Conservation (phyloP, 768 basidiomycete genomes). For the Lactifluus volemus region DNA sequence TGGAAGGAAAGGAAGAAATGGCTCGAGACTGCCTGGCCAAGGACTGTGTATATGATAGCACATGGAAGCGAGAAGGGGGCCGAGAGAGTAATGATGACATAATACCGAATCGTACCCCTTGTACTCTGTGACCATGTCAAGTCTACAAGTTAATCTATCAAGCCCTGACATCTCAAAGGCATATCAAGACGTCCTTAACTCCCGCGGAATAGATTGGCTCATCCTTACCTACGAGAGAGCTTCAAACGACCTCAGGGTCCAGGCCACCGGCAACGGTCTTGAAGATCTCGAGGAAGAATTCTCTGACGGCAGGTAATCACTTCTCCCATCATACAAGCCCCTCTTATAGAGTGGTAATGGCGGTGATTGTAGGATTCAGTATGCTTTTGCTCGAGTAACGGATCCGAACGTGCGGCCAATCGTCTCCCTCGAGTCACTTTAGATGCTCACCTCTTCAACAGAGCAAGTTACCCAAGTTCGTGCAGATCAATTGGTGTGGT, state of each 20-base stretch:
- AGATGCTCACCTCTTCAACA: slow-evolving; percentile 25
- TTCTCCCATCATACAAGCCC: background rate
- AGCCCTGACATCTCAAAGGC: slow-evolving; percentile 62
- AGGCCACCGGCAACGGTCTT: slow-evolving; percentile 73
- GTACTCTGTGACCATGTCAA: slow-evolving; percentile 41
- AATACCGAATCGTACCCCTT: background rate
- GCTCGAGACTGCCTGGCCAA: no score
- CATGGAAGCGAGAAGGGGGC: background rate
- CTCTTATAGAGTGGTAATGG: background rate
- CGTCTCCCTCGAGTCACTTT: background rate
- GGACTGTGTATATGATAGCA: background rate
- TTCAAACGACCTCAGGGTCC: slow-evolving; percentile 81
- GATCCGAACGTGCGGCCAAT: slow-evolving; percentile 65
- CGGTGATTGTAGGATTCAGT: slow-evolving; percentile 64
- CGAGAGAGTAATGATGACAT: background rate
- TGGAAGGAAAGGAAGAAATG: background rate
- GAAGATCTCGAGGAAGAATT: slow-evolving; percentile 93
- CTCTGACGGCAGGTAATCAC: slow-evolving; percentile 74
- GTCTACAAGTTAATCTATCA: slow-evolving; percentile 67
- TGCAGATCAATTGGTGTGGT: slow-evolving; percentile 96
- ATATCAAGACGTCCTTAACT: slow-evolving; percentile 67
- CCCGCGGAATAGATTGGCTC: slow-evolving; percentile 63
- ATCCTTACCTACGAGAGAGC: slow-evolving; percentile 76
- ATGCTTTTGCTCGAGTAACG: slow-evolving; percentile 78
- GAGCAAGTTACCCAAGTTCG: slow-evolving; percentile 83